A percentile compares a stretch with the other conserved stretches of the same genome.
These are phyloP conservation scores for Phellopilus nigrolimitatus DNA, from an alignment of 1,284 basidiomycete genomes.

Conservation along the genomic window DNA sequence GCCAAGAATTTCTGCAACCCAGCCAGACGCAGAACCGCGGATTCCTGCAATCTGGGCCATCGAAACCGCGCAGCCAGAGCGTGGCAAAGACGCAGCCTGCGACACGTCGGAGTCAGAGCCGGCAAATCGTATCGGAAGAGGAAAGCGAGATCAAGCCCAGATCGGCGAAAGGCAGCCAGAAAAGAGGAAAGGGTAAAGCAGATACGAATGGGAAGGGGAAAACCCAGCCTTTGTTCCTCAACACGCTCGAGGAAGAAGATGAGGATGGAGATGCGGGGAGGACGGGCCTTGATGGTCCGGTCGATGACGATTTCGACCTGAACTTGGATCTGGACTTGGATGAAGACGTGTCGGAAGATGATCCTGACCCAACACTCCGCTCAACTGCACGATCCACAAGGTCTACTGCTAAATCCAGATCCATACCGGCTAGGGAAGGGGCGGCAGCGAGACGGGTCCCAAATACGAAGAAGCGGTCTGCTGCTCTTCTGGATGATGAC, in stretches of 20 bases:
- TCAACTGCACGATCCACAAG: slow-evolving; percentile 33
- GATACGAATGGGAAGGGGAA: slow-evolving; percentile 16
- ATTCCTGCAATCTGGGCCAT: slow-evolving; percentile 11
- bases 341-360: slow-evolving; percentile 3
- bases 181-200: slow-evolving; percentile 20
- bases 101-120: slow-evolving; percentile 1
- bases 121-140: slow-evolving; percentile 9
- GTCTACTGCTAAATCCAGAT: slow-evolving; percentile 19
- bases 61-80: slow-evolving; percentile 9
- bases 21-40: slow-evolving; percentile 23
- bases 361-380: slow-evolving; percentile 21
- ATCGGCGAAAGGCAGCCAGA: slow-evolving; percentile 13
- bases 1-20: slow-evolving; percentile 8
- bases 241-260: slow-evolving; percentile 35
- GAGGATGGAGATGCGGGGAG: slow-evolving; percentile 21
- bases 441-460: slow-evolving; percentile 22
- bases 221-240: slow-evolving; percentile 37
- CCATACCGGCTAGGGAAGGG: no score
- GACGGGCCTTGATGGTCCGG: background rate
- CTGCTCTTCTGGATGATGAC: slow-evolving; percentile 54
- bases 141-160: slow-evolving; percentile 18
- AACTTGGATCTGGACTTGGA: slow-evolving; percentile 4
- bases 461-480: slow-evolving; percentile 32
- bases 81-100: slow-evolving; percentile 3
- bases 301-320: background rate